Conservation (phyloP, 2,329 filamentous ascomycete species). For the Aspergillaceae sp. region DNA sequence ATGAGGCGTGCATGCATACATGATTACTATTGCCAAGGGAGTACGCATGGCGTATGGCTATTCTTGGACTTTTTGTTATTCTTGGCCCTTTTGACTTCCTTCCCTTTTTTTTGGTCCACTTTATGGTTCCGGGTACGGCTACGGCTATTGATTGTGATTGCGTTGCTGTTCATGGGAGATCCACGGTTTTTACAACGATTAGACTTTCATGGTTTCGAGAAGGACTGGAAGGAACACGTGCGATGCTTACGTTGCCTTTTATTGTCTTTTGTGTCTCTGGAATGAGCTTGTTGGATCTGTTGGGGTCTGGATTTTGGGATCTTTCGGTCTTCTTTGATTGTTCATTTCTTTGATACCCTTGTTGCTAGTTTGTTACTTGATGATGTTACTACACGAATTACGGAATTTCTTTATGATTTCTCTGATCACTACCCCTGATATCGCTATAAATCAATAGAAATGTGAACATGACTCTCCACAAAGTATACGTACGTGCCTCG, state of each 20-base stretch:
- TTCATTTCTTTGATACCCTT: background rate
- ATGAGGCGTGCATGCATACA: background rate
- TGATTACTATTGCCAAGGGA: too few relatives aligned
- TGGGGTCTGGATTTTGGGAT: background rate
- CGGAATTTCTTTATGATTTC: background rate
- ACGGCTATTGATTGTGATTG: background rate
- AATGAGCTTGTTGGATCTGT: background rate
- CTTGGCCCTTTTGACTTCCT: background rate
- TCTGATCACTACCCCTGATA: background rate
- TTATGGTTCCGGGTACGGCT: background rate
- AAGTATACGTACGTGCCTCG: background rate
- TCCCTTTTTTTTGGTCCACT: background rate
- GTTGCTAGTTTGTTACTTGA: background rate
- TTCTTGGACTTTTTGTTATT: background rate
- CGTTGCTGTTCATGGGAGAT: background rate
- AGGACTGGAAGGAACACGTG: background rate
- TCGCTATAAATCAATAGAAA: background rate
- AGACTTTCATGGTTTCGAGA: background rate
- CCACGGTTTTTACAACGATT: background rate
- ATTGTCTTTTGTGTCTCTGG: background rate
- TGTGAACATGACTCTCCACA: background rate
- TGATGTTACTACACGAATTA: background rate
- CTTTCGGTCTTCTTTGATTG: background rate
- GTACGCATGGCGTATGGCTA: background rate
- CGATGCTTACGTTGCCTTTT: background rate